Percentiles rank a stretch among this genome's conserved stretches.
Conservation (phyloP, 2,329 filamentous ascomycete species). For the Exophiala sp. region DNA sequence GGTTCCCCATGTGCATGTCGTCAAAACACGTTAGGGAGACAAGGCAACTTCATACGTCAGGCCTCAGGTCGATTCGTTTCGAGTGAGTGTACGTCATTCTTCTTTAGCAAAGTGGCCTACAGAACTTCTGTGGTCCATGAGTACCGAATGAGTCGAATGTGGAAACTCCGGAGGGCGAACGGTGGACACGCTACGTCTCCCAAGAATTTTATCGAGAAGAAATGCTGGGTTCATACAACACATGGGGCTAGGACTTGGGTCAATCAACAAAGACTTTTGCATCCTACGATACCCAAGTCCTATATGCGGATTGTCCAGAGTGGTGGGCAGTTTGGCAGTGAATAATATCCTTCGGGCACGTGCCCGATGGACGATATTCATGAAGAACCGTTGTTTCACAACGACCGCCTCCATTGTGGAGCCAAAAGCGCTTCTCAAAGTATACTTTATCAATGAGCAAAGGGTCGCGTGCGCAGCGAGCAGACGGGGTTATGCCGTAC, state of each 20-base stretch:
- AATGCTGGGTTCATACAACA: constrained; percentile 1
- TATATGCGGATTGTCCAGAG: constrained; percentile 7
- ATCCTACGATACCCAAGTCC: neutral
- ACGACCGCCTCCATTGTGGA: constrained; percentile 15
- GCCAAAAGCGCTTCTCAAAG: constrained; percentile 1
- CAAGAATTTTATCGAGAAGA: constrained; percentile 4
- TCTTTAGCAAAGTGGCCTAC: neutral
- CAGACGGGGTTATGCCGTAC: constrained; percentile 19
- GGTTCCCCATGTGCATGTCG: neutral
- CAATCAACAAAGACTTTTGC: neutral
- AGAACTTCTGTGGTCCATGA: neutral
- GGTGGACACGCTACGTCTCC: constrained; percentile 13
- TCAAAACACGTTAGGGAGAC: neutral
- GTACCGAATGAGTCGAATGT: no score
- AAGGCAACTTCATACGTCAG: neutral
- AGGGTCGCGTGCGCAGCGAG: constrained; percentile 10
- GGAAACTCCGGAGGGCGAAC: neutral
- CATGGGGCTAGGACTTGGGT: constrained; percentile 2
- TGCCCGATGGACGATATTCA: neutral
- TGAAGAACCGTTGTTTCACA: constrained; percentile 10
- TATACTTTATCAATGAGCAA: constrained; percentile 1
- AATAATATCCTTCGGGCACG: neutral
- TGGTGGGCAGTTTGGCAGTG: constrained; percentile 8
- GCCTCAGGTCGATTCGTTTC: neutral
- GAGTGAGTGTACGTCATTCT: neutral